Evolutionary conservation across 345 rosid species (phyloP).

Genomic region (Populus pruinosa): DNA sequence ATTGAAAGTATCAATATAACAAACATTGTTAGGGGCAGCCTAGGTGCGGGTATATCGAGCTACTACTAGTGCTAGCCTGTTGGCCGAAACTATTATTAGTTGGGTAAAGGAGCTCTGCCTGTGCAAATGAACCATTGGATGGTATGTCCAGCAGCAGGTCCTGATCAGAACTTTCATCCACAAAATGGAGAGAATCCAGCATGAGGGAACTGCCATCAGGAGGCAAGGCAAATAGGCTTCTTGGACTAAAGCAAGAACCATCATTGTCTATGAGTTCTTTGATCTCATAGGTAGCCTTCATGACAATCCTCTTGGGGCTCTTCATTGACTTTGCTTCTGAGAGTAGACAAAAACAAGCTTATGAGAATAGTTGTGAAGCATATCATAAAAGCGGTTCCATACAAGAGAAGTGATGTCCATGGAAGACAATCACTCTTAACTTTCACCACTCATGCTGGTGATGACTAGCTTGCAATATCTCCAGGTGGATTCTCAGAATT

Average conservation of each 20-base stretch:
- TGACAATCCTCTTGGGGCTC: constrained; percentile 60
- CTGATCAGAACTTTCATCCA: constrained; percentile 62
- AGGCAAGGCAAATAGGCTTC: constrained; percentile 67
- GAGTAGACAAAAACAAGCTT: constrained; percentile 4
- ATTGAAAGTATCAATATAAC: constrained; percentile 9
- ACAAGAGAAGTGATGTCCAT: not conserved
- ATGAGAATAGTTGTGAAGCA: constrained; percentile 1
- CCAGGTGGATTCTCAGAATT: not conserved
- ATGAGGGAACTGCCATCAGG: constrained; percentile 52
- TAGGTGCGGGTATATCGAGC: constrained; percentile 44
- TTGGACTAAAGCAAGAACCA: constrained; percentile 68
- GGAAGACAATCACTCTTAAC: not conserved
- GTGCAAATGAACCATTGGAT: constrained; percentile 73
- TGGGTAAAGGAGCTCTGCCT: constrained; percentile 85
- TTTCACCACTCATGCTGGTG: not conserved
- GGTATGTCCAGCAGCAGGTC: constrained; percentile 86
- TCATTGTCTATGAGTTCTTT: constrained; percentile 59
- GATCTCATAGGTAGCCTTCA: constrained; percentile 52
- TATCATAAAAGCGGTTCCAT: not conserved
- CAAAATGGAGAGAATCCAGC: constrained; percentile 54
- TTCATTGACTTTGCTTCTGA: constrained; percentile 63
- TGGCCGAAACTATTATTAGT: constrained; percentile 36
- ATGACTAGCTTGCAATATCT: not conserved
- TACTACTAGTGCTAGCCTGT: constrained; percentile 65
- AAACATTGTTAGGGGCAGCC: constrained; percentile 36